Evolutionary conservation across 495 filamentous ascomycete species (phyloP), one percentile per base, ranked within the genome.

Genomic region (Stereocaulon alpinum): DNA sequence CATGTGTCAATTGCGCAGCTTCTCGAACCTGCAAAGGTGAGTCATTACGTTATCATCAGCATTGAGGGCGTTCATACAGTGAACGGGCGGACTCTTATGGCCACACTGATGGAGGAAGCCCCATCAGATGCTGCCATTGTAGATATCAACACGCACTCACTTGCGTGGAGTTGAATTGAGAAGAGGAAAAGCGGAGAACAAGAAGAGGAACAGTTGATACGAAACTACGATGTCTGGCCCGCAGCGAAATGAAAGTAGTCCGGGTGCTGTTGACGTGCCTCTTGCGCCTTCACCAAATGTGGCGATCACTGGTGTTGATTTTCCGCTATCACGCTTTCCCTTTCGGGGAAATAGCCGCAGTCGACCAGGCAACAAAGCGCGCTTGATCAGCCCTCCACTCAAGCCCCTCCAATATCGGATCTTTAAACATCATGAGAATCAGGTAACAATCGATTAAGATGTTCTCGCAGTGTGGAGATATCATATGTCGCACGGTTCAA

Each of bases 61-160:
- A 22, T 10, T 18, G 11, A 17, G 6, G 1, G 70, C 94, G 68
- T 94, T 95, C 40, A 20, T 40, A 56, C 51, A 2, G 75, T 98
- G 69, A 98, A 98, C 6, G 93, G 93, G 63, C 93, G 88, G 50
- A 98, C 93, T 69, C 93, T 83, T 62, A 98, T 91, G 77, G 75
- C 68, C 52, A 73, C 74, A 41, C 82, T 83, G 68, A 96, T 89
- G 40, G 82, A 88, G 54, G 81, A 85, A 55, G 86, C 82, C 71
- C 81, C 81, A 63, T 78, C 79, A 64, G 77, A 65, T 61, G 69
- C 67, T 59, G 76, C 71, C 81, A 85, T 84, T 53, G 41, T 76
- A 69, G 2, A n/a, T 37, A 37, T 37, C 49, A 37, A 37, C 15
- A 34, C 15, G 34, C 7, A 52, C 24, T 34, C 12, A 0, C 7